phyloP scores from a whole-genome alignment of 306 rosid genomes.

The Citrullus colocynthis region DNA sequence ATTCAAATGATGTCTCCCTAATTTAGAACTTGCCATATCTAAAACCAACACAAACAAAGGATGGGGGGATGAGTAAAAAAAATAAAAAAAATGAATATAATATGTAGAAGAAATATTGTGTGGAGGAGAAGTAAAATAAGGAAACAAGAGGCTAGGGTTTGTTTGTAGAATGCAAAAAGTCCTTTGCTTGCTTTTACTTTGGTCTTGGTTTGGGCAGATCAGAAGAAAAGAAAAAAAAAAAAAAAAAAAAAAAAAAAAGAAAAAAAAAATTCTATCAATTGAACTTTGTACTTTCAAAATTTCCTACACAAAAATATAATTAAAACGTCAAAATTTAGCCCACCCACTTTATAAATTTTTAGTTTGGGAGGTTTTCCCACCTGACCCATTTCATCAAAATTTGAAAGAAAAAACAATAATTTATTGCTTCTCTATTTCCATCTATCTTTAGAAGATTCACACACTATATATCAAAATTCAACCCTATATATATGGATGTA shows the following conservation, averaged over 20 bases:
- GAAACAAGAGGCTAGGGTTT: slow-evolving; percentile 7
- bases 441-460: slow-evolving; percentile 20
- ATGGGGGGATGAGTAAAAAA: not conserved
- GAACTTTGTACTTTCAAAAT: not conserved
- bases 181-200: not conserved
- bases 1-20: not conserved
- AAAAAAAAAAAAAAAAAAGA: too few species aligned
- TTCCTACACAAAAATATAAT: not conserved
- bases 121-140: not conserved
- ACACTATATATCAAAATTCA: not conserved
- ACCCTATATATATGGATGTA: too few species aligned
- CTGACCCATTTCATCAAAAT: not conserved
- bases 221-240: too few species aligned
- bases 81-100: not conserved
- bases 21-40: not conserved
- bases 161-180: not conserved
- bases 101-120: not conserved
- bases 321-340: not conserved
- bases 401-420: not conserved
- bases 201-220: not conserved
- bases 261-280: not conserved
- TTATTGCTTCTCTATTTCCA: not conserved
- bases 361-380: not conserved
- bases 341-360: not conserved
- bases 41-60: not conserved